Percentiles rank a stretch among this genome's conserved stretches.
Evolutionary conservation across 2,329 filamentous ascomycete species (phyloP).

Genomic region (Apiospora kogelbergensis): DNA sequence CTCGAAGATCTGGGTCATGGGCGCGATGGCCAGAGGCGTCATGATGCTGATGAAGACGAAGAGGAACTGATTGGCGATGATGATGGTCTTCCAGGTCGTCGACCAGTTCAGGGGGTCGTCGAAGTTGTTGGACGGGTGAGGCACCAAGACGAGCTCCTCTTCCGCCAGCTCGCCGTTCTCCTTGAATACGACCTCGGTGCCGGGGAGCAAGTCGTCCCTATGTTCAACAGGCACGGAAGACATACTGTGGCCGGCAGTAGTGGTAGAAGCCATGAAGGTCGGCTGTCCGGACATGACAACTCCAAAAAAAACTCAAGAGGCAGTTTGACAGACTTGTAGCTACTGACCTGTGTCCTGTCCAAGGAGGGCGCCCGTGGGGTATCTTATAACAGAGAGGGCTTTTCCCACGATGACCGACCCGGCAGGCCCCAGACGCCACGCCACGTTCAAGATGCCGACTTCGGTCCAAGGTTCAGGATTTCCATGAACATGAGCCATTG

Average conservation of each 20-base stretch:
- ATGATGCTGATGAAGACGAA: constrained; percentile 36
- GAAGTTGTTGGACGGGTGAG: constrained; percentile 21
- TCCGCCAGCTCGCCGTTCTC: neutral
- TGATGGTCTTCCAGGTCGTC: constrained; percentile 28
- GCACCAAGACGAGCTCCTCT: constrained; percentile 23
- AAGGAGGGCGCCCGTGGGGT: neutral
- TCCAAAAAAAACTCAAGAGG: too few relatives aligned
- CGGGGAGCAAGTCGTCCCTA: constrained; percentile 13
- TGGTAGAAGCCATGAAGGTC: neutral
- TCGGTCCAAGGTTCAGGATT: neutral
- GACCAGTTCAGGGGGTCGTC: constrained; percentile 34
- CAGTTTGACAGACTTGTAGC: neutral
- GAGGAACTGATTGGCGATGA: constrained; percentile 33
- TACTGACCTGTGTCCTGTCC: neutral
- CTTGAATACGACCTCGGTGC: constrained; percentile 14
- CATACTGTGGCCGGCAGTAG: neutral
- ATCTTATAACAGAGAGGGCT: neutral
- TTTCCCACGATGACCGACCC: neutral
- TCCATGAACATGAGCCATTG: neutral
- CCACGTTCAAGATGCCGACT: neutral
- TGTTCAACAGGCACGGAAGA: too few relatives aligned
- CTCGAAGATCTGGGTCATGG: constrained; percentile 35
- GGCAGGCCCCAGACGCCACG: neutral
- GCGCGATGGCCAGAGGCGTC: constrained; percentile 35
- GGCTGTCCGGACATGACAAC: neutral